Evolutionary conservation across 2,329 filamentous ascomycete species (phyloP), one percentile per base, ranked within the genome.

Genomic region (Verruconis gallopava): DNA sequence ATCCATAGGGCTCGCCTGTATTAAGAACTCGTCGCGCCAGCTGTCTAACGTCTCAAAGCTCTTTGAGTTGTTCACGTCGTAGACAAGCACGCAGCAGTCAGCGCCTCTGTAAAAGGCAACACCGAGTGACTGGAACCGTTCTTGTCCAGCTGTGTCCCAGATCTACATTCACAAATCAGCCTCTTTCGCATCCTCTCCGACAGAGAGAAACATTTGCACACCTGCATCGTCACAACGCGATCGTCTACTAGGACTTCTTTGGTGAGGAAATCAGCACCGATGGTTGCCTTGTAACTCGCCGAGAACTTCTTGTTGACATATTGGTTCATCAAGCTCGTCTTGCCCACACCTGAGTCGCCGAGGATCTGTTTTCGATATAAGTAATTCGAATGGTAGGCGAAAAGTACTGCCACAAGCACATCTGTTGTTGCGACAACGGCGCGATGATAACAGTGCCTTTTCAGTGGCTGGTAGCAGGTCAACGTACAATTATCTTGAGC

Each of bases 231-330:
- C 51, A 98, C 91, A 58, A 96, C 77, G 59, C 89, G 77, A 66
- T 96, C 91, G 65, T 96, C 91, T 42, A 98, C 89, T 50, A 95
- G 71, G 32, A 98, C 91, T 69, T 98, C 91, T 63, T 94, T 93
- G 44, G 91, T 98, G 47, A 98, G 72, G 66, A 98, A 98, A 65
- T 98, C 91, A 61, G 91, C 91, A 52, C 91, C 91, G 61, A 98
- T 98, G 36, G 91, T 98, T 46, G 91, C 91, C 70, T 98, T 98
- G 78, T 98, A 98, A 70, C 88, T 95, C 52, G 88, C 89, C 62
- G 88, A 95, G 72, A 98, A 98, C 65, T 98, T 96, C 71, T 98
- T 98, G 73, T 98, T 98, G 75, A 98, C 89, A 84, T 96, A 98
- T 96, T 98, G 91, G 70, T 98, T 98, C 91, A 98, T 98, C 76